Base-by-base conservation (phyloP, 345 rosid genomes). In the Melaleuca alternifolia region DNA sequence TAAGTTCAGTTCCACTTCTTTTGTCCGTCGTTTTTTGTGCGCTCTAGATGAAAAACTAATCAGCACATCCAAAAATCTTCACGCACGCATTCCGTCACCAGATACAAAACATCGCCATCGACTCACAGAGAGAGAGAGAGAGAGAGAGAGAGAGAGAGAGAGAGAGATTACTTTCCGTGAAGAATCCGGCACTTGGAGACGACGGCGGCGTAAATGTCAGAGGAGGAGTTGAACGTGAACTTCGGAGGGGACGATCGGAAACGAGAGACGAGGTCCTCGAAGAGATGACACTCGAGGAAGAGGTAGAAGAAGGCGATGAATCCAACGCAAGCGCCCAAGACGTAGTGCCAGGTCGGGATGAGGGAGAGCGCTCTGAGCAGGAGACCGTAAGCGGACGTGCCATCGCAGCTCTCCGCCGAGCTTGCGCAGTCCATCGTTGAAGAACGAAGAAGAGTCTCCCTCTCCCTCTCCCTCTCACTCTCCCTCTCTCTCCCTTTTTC, bases 151-250 rank as follows among this genome's bases (percentile, higher is more conserved):
- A 4, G 23, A 9, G n/a, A 2, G 65, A 65, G 48, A 24, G 79
- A 71, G 48, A 46, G 33, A 6, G 79, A 71, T 75, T 52, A 95
- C 99, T 96, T 94, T 89, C 93, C 96, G 51, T 92, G 96, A 84
- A 96, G 95, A 57, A 93, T 86, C 83, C 87, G 86, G 84, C 98
- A 95, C 56, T 91, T 91, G 84, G 99, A 96, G 86, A 93, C 94
- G 37, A 96, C 93, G 56, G 81, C 92, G 26, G 92, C 54, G 57
- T 95, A 95, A 83, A 95, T 83, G 56, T 88, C 91, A 11, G 96
- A 93, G 33, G 90, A 90, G 11, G 91, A 91, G 84, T 88, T 87
- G 89, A 83, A 93, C 16, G 91, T 91, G 84, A 96, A 87, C 51
- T 57, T 33, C n/a, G 94, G 88, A 9, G 91, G 89, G 77, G 87